These are phyloP conservation scores for Dipodascopsis uninucleata DNA, from an alignment of 805 yeast genomes.

Conservation along the genomic window DNA sequence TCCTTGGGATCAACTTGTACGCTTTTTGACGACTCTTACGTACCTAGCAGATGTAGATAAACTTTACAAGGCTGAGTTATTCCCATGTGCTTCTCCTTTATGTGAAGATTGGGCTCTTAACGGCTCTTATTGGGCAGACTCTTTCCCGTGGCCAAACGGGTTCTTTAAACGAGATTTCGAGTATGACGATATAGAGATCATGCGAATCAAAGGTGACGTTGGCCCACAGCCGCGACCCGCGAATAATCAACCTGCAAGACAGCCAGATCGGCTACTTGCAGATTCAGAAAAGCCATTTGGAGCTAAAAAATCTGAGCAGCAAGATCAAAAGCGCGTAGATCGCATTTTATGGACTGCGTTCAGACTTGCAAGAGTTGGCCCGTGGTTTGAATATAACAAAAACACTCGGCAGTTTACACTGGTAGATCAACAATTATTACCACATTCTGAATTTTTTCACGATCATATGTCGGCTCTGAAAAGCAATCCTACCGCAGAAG, in stretches of 20 bases:
- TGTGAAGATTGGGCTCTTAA: slow-evolving; percentile 17
- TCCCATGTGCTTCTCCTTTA: slow-evolving; percentile 8
- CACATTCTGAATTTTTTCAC: no score
- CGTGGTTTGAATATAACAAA: slow-evolving; percentile 7
- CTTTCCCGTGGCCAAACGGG: slow-evolving; percentile 5
- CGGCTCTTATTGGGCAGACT: slow-evolving; percentile 14
- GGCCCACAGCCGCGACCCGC: slow-evolving; percentile 10
- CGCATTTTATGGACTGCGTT: slow-evolving; percentile 20
- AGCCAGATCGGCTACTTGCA: no score
- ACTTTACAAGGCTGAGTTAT: slow-evolving; percentile 1
- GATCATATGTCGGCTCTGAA: no score
- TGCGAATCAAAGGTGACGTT: slow-evolving; percentile 4
- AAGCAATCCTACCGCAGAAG: no score
- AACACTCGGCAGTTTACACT: slow-evolving; percentile 7
- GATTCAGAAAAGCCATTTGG: no score
- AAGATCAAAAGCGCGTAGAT: slow-evolving; percentile 13
- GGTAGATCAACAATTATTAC: no score
- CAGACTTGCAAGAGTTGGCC: slow-evolving; percentile 11
- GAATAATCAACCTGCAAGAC: no score
- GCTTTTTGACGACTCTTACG: slow-evolving; percentile 16
- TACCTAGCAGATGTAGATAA: slow-evolving; percentile 17
- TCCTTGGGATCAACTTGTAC: slow-evolving; percentile 23
- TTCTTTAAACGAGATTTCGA: slow-evolving; percentile 8
- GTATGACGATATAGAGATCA: background rate
- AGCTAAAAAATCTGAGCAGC: background rate